phyloP scores from a whole-genome alignment of 441 rosid genomes.

The Eugenia klotzschiana region DNA sequence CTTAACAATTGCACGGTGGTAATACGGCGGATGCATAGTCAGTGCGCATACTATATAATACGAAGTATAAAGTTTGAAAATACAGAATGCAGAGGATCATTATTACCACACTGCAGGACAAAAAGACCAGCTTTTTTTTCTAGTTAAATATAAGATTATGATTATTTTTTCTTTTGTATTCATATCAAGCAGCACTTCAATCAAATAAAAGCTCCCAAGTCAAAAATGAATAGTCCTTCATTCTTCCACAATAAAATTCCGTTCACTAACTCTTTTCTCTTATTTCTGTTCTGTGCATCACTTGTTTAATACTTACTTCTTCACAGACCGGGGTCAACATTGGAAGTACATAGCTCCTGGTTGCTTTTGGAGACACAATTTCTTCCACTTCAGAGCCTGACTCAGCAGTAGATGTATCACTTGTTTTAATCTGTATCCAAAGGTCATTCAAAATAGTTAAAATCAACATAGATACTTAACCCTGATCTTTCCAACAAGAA shows the following conservation, averaged over 20 bases:
- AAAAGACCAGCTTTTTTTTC: background rate
- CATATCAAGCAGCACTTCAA: background rate
- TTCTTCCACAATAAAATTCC: background rate
- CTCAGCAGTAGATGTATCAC: conserved; percentile 8
- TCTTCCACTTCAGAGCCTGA: conserved; percentile 14
- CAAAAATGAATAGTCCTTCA: background rate
- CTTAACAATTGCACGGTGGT: background rate
- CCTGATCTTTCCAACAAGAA: background rate
- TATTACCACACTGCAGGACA: background rate
- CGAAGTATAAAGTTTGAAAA: background rate
- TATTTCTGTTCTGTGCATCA: background rate
- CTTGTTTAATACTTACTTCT: background rate
- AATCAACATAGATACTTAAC: background rate
- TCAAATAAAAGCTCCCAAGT: background rate
- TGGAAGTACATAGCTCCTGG: conserved; percentile 1
- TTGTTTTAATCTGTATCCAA: background rate
- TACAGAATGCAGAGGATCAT: background rate
- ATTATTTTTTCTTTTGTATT: background rate
- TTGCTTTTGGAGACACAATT: conserved; percentile 2
- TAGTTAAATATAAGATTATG: background rate
- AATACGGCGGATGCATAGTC: background rate
- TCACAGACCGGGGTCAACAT: conserved; percentile 4
- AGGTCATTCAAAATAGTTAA: background rate
- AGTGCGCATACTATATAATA: background rate
- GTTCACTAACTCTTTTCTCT: background rate